phyloP scores from a whole-genome alignment of 495 filamentous ascomycete species.

The Podospora pseudopauciseta region DNA sequence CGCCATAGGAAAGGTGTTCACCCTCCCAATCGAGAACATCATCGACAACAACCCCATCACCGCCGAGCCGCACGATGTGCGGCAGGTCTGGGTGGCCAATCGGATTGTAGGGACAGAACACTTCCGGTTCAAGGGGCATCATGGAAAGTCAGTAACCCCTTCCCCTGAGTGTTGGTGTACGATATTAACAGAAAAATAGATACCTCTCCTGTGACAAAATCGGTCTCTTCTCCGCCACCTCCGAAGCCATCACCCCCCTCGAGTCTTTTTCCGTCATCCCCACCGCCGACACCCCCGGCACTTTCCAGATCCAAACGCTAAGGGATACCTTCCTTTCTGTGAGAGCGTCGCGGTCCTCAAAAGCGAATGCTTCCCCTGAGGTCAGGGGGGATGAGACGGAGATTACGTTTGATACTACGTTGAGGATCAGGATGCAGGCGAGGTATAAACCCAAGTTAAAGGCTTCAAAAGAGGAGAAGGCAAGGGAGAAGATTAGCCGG shows the following conservation, averaged over 20 bases:
- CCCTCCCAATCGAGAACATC: constrained; percentile 75
- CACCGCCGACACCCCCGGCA: constrained; percentile 58
- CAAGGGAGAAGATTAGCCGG: constrained; percentile 75
- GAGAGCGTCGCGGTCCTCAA: constrained; percentile 41
- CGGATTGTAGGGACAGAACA: constrained; percentile 74
- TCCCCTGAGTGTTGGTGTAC: too few relatives aligned
- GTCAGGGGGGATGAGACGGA: constrained; percentile 75
- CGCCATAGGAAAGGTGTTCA: constrained; percentile 77
- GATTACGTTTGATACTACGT: constrained; percentile 68
- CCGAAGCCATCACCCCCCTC: constrained; percentile 74
- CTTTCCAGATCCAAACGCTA: constrained; percentile 65
- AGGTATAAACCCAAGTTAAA: constrained; percentile 60
- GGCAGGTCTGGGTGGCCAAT: constrained; percentile 93
- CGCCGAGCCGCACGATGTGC: constrained; percentile 89
- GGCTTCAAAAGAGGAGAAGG: constrained; percentile 73
- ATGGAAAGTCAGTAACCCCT: constrained; percentile 62
- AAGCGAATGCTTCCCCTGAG: constrained; percentile 49
- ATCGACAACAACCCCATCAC: constrained; percentile 70
- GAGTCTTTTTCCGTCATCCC: constrained; percentile 76
- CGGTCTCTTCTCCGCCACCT: constrained; percentile 70
- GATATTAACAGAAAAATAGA: constrained; percentile 25
- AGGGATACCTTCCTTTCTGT: constrained; percentile 59
- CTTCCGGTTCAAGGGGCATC: constrained; percentile 80
- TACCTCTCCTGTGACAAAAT: constrained; percentile 80
- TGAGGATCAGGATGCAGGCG: constrained; percentile 90